Base-by-base conservation (phyloP, 257 asterid species). In the Verbascum thapsus region DNA sequence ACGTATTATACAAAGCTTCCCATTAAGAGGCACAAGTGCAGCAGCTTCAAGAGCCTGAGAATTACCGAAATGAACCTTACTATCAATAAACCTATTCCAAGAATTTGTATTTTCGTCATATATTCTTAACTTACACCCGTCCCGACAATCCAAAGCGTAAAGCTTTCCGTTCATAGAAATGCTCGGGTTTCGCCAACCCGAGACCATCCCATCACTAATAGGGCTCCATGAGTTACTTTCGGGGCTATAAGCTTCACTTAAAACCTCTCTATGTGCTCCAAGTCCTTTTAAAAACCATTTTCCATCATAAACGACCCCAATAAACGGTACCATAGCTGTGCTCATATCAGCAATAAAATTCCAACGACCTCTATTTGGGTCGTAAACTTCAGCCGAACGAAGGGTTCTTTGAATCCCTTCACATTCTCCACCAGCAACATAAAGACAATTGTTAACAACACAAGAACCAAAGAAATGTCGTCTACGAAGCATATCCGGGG, bases 381-480 rank as follows among this genome's bases (percentile, higher is more conserved):
- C 85, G 1, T 80, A 83, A 48, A 83, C 81, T 60, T 83, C 87
- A 8, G 85, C 90, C 0, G 90, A 83, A 0, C 87, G 83, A 0
- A 83, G 60, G 7, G 87, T 83, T 53, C 87, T 52, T 23, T 75
- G 84, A 7, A 83, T 80, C 53, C 87, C 90, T 53, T 83, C 87
- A 41, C 90, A 83, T 47, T 83, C 90, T 44, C 90, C 90, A 8
- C 90, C 90, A 0, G 90, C 90, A 5, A 83, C 90, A 34, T 80
- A 83, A 26, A 83, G 87, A 38, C 87, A 78, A 73, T 83, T 83
- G 72, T 83, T 83, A 3, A 83, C 72, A 9, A 83, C 90, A 4
- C 90, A 83, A 1, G 87, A 73, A 13, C 89, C 89, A 20, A 78
- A 80, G 65, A 83, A 77, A 54, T 83, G 89, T 53, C 89, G 49